Evolutionary conservation across 345 rosid species (phyloP), one percentile per base, ranked within the genome.

Genomic region (Arabidopsis arenosa): DNA sequence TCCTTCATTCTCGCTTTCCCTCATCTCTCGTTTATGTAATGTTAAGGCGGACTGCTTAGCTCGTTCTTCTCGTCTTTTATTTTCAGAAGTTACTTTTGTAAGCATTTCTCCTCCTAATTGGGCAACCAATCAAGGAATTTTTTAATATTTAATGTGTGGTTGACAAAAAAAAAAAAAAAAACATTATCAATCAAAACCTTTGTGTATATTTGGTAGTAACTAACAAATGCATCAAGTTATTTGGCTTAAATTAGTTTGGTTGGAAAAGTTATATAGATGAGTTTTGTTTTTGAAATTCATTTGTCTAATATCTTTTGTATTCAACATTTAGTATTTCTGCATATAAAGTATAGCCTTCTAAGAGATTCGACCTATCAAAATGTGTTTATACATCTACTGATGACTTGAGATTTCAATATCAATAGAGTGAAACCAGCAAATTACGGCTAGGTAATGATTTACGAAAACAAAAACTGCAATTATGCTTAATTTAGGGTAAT

Each of bases 381-480:
- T 35, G 56, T 47, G 17, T n/a, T 45, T 33, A 21, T 1, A 35
- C 48, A n/a, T 26, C 14, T 4, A 35, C 7, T 44, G 7, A 30
- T 45, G 51, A 43, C 35, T 48, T 58, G 37, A 3, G 9, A 47
- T 45, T 70, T 37, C 37, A 48, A 47, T 45, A 47, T 45, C 67
- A 59, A 39, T 39, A 49, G 60, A 72, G 45, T 36, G 69, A 51
- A 72, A 60, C 49, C 67, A 72, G 39, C 52, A 60, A 72, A 37
- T 52, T 30, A 65, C 49, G 71, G 71, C 48, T 74, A 64, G 9
- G 14, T 55, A 56, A 54, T 74, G 45, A 65, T 74, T 39, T 44
- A 26, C 67, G 7, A 28, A 66, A 58, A 75, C 67, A 12, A 28
- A 66, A 58, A 75, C 53, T 66, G 73, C 72, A 75, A 56, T 66